Evolutionary conservation across 2,329 filamentous ascomycete genomes (phyloP), one percentile per base, ranked within the genome.

Genomic region (Neopestalotiopsis sp.): DNA sequence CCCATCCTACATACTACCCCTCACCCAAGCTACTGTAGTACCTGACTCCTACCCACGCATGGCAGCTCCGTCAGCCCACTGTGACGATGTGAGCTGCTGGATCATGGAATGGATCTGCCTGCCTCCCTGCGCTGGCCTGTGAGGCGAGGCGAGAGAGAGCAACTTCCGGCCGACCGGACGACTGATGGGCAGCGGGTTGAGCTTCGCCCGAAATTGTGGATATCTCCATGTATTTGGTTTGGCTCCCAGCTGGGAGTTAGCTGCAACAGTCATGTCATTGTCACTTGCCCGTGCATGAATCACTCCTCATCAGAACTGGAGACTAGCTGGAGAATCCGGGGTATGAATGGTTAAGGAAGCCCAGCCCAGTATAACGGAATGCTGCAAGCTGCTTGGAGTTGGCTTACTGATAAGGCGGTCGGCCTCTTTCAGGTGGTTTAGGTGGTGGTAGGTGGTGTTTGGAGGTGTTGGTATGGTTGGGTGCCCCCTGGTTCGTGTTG

Each of bases 201-300:
- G 45, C 45, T n/a, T 52, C 45, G 45, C 45, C 45, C 45, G 45
- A 52, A 52, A n/a, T 52, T n/a, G 45, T 52, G 45, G 45, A 52
- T 52, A 52, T 14, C 45, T 52, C 9, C 17, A 24, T n/a, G 20
- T 49, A 4, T 6, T n/a, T 20, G n/a, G 13, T 6, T n/a, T 20
- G n/a, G 6, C 20, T 17, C 7, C 45, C 45, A 52, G 45, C 45
- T 52, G n/a, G 45, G 7, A n/a, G 13, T 52, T 52, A 24, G 45
- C 45, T 52, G 45, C 45, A n/a, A n/a, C 17, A 9, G 45, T 17
- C 45, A 52, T 52, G 45, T 52, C 45, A 52, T 52, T 52, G 17
- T 52, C 45, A 52, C 45, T 49, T 20, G 17, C 45, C n/a, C 45
- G 45, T 52, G 45, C 45, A 52, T 52, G 45, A 52, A 52, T 52